Conservation (phyloP, 164 flowering plant species). For the Kingdonia uniflora region DNA sequence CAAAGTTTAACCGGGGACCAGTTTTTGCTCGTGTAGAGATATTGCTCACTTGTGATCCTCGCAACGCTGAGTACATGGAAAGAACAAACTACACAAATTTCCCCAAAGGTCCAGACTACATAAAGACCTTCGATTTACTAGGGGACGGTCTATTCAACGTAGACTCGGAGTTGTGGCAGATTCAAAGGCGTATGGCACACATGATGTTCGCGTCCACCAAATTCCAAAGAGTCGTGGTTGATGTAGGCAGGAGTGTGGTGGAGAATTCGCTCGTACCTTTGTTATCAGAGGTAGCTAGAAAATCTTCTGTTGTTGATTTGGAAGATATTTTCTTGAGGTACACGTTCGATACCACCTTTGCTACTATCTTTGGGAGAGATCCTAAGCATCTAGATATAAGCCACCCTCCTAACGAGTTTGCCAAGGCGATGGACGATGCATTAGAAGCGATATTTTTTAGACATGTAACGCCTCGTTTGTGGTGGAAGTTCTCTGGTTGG, state of each 20-base stretch:
- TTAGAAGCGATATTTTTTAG: slow-evolving; percentile 3
- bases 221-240: neutral
- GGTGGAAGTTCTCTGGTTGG: slow-evolving; percentile 1
- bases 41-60: slow-evolving; percentile 6
- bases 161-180: slow-evolving; percentile 5
- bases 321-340: slow-evolving; percentile 6
- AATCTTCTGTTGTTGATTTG: slow-evolving; percentile 5
- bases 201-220: neutral
- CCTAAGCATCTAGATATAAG: neutral
- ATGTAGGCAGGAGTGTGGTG: neutral
- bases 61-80: slow-evolving; percentile 2
- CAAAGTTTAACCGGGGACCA: neutral
- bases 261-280: slow-evolving; percentile 1
- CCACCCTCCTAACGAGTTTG: neutral
- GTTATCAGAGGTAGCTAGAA: slow-evolving; percentile 2
- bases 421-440: neutral
- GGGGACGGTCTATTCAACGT: slow-evolving; percentile 6
- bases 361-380: slow-evolving; percentile 1
- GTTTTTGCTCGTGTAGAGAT: neutral
- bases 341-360: neutral
- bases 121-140: slow-evolving; percentile 1
- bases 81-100: slow-evolving; percentile 3
- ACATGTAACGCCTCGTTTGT: neutral
- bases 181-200: slow-evolving; percentile 5
- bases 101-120: slow-evolving; percentile 5